A percentile compares a stretch with the other conserved stretches of the same genome.
Evolutionary conservation across 805 yeast genomes (phyloP).

Genomic region (Scheffersomyces lignosus): DNA sequence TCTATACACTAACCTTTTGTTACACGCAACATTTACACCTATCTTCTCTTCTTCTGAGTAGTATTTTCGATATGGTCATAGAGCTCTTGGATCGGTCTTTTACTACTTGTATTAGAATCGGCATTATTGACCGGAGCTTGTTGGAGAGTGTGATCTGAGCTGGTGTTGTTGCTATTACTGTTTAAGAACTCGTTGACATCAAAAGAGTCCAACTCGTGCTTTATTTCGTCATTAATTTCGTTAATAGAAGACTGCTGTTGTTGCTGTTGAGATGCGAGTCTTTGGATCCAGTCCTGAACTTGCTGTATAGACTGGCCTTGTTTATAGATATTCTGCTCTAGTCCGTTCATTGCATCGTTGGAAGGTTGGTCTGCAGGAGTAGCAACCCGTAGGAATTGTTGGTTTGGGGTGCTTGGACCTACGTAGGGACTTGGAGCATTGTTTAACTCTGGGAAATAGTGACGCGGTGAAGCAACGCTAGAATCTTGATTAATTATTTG

Average conservation of each 20-base stretch:
- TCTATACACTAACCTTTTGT: too few relatives aligned
- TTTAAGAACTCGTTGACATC: slow-evolving; percentile 53
- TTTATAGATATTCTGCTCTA: slow-evolving; percentile 47
- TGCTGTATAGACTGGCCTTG: slow-evolving; percentile 56
- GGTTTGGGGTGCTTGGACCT: slow-evolving; percentile 7
- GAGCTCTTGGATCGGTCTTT: too few relatives aligned
- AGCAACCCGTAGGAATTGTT: slow-evolving; percentile 7
- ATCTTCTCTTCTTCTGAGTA: too few relatives aligned
- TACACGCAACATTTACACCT: too few relatives aligned
- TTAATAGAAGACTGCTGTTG: slow-evolving; percentile 10
- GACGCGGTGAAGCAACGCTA: slow-evolving; percentile 31
- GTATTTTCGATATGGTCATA: too few relatives aligned
- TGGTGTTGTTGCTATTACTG: slow-evolving; percentile 33
- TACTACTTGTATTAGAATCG: too few relatives aligned
- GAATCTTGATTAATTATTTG: slow-evolving; percentile 29
- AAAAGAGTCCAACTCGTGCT: slow-evolving; percentile 23
- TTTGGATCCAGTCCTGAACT: slow-evolving; percentile 57
- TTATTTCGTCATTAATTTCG: slow-evolving; percentile 9
- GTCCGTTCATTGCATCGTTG: slow-evolving; percentile 30
- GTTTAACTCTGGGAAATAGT: slow-evolving; percentile 33
- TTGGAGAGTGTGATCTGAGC: too few relatives aligned
- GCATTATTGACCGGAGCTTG: too few relatives aligned
- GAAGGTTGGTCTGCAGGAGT: slow-evolving; percentile 3
- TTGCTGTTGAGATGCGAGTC: slow-evolving; percentile 20
- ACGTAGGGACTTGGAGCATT: slow-evolving; percentile 4